Percentiles rank a stretch among this genome's conserved stretches.
Evolutionary conservation across 2,329 filamentous ascomycete genomes (phyloP).

Genomic region (Colletotrichum navitas): DNA sequence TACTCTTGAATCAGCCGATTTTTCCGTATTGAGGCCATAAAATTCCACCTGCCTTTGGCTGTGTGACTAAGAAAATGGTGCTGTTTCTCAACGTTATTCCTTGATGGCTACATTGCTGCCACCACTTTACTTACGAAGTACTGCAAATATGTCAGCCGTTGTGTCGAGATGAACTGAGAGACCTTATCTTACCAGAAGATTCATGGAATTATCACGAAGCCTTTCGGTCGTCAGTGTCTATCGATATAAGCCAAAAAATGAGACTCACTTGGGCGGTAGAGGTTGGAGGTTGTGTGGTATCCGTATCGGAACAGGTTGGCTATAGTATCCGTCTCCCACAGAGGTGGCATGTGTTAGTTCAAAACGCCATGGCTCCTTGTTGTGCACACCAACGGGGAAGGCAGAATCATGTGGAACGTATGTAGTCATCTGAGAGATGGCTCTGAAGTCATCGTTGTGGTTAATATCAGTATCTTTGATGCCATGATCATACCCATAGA

Average conservation of each 20-base stretch:
- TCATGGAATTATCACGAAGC: slow-evolving; percentile 81
- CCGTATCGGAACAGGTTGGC: slow-evolving; percentile 73
- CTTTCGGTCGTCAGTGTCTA: slow-evolving; percentile 58
- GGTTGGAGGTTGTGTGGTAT: slow-evolving; percentile 63
- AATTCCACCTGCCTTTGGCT: slow-evolving; percentile 72
- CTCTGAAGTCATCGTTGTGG: slow-evolving; percentile 77
- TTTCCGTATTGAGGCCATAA: neutral
- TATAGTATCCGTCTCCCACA: slow-evolving; percentile 72
- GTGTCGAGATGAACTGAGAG: neutral
- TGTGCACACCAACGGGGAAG: neutral
- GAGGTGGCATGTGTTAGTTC: neutral
- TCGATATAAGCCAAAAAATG: neutral
- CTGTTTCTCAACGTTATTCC: slow-evolving; percentile 45
- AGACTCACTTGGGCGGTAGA: slow-evolving; percentile 57
- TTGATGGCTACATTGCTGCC: neutral
- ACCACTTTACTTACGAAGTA: slow-evolving; percentile 59
- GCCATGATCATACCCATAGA: slow-evolving; percentile 80
- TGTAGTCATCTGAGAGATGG: slow-evolving; percentile 62
- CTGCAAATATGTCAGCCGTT: slow-evolving; percentile 45
- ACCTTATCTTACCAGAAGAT: slow-evolving; percentile 67
- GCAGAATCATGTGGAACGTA: too few species aligned
- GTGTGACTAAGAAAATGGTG: slow-evolving; percentile 83
- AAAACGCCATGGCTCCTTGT: neutral
- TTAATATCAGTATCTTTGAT: slow-evolving; percentile 77
- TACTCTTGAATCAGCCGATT: slow-evolving; percentile 52